Conservation (phyloP, 2,329 filamentous ascomycete species). For the Colletotrichum kahawae region DNA sequence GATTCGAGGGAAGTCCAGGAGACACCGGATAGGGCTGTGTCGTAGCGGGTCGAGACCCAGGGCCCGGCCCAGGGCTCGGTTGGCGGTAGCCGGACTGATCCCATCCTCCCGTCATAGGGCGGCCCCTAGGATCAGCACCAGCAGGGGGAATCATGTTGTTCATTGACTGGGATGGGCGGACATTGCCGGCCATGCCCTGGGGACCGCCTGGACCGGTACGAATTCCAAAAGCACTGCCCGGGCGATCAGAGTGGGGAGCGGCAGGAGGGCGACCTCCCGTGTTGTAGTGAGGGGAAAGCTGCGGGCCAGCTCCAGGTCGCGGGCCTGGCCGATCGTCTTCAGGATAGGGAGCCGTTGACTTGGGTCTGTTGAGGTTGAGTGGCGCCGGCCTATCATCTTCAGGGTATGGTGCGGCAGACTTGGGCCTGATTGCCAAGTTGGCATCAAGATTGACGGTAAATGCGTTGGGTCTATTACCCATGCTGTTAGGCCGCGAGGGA, state of each 20-base stretch:
- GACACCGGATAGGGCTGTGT: constrained; percentile 28
- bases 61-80: constrained; percentile 45
- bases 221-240: constrained; percentile 59
- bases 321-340: constrained; percentile 47
- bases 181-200: constrained; percentile 9
- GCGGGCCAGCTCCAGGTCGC: constrained; percentile 32
- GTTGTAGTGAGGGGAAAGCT: constrained; percentile 46
- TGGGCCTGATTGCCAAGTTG: constrained; percentile 45
- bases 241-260: constrained; percentile 52
- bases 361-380: constrained; percentile 47
- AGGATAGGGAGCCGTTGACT: constrained; percentile 57
- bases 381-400: constrained; percentile 67
- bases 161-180: constrained; percentile 50
- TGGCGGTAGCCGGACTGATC: constrained; percentile 48
- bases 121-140: constrained; percentile 45
- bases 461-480: constrained; percentile 47
- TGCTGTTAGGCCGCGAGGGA: constrained; percentile 44
- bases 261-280: constrained; percentile 54
- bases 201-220: constrained; percentile 35
- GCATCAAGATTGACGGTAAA: constrained; percentile 56
- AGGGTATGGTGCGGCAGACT: constrained; percentile 72
- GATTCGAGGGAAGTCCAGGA: constrained; percentile 37
- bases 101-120: constrained; percentile 49
- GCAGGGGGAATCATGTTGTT: constrained; percentile 51
- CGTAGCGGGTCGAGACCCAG: constrained; percentile 28